Base-by-base conservation (phyloP, 345 rosid species). In the Ceriops zippeliana region DNA sequence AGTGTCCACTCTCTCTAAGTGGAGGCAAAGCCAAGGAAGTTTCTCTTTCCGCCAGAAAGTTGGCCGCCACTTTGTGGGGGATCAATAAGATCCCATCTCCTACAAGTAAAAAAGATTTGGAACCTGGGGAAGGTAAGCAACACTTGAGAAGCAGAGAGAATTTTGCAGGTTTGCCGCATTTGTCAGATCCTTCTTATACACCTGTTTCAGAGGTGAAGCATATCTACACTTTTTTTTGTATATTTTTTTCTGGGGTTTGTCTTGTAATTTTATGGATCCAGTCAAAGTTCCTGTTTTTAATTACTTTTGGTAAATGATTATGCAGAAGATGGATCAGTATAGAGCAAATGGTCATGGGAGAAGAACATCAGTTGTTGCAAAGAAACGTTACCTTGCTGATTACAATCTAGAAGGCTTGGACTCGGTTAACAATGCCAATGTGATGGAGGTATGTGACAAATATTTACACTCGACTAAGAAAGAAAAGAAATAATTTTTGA, bases 11-110 rank as follows among this genome's bases (percentile, higher is more conserved):
- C 30, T 69, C 56, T 67, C 85, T 62, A 35, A 49, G 47, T 27
- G 77, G 74, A 46, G 53, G 47, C n/a, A 78, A 78, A 66, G 47
- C 78, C 21, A 81, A 73, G 53, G 83, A 82, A 65, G 79, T 42
- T 49, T 79, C 83, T 0, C 73, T 88, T 11, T 95, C 99, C 0
- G 96, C 96, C 1, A 83, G 99, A 73, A 93, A 89, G 68, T 84
- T 93, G 49, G 98, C 91, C 7, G 98, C 98, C 8, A 87, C 90
- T 2, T 75, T 91, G 62, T 89, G 98, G 96, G 98, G 86, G 71
- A 86, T 91, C 79, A 87, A 86, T 53, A 84, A 80, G 73, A 77
- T 85, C 47, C 75, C 85, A 65, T 82, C 89, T 0, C 79, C 87
- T 0, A 68, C 65, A 8, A 57, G 19, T 20, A 69, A 61, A 24